Evolutionary conservation across 805 yeast genomes (phyloP).

Genomic region (Sugiyamaella mastotermitis): DNA sequence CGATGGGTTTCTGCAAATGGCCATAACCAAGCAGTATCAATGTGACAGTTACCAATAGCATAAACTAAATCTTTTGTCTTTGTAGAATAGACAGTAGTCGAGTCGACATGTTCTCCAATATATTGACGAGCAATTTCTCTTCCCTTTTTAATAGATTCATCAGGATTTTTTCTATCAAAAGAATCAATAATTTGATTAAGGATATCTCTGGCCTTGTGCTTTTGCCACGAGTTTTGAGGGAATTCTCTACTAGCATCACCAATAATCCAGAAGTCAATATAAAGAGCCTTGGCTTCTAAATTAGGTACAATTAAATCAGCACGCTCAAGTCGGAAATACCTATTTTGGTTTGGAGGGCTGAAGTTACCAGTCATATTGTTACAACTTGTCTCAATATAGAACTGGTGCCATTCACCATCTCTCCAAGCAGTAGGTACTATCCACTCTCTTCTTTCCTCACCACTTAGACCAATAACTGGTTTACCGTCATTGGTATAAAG

Average conservation of each 20-base stretch:
- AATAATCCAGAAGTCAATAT: constrained; percentile 78
- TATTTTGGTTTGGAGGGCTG: constrained; percentile 61
- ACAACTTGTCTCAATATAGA: constrained; percentile 85
- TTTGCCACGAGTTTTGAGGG: constrained; percentile 69
- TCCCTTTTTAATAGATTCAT: constrained; percentile 50
- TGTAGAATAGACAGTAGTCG: constrained; percentile 52
- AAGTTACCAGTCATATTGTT: constrained; percentile 88
- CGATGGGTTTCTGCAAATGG: constrained; percentile 97
- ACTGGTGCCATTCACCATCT: constrained; percentile 48
- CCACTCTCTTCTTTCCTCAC: constrained; percentile 74
- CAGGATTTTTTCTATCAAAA: constrained; percentile 64
- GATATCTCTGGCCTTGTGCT: constrained; percentile 73
- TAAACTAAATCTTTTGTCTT: constrained; percentile 42
- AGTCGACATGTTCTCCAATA: constrained; percentile 62
- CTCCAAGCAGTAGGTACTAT: constrained; percentile 52
- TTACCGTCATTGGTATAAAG: constrained; percentile 60
- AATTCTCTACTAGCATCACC: constrained; percentile 90
- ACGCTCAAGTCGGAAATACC: constrained; percentile 56
- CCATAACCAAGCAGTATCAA: constrained; percentile 99
- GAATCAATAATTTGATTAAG: constrained; percentile 77
- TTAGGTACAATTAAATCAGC: constrained; percentile 84
- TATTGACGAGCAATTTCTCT: constrained; percentile 57
- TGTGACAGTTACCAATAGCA: constrained; percentile 93
- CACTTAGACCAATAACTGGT: constrained; percentile 80
- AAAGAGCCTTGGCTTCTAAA: constrained; percentile 68